Percentiles rank a stretch among this genome's conserved stretches.
Conservation (phyloP, 305 asterid genomes). For the Ilex paraguariensis region DNA sequence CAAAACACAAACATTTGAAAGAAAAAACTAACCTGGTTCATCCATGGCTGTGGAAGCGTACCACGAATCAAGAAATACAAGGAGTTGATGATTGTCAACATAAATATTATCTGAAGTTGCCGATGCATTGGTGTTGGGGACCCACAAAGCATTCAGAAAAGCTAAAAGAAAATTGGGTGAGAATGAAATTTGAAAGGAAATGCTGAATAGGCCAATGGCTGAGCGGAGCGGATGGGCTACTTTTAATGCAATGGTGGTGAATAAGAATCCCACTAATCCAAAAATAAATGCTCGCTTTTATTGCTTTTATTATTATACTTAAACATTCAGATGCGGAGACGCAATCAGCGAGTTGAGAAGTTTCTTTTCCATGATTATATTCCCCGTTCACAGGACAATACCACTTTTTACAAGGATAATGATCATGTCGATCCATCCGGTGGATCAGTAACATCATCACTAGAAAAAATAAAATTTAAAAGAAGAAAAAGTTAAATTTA, state of each 20-base stretch:
- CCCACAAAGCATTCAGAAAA: constrained; percentile 38
- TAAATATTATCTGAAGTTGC: constrained; percentile 24
- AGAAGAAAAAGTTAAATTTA: too few species aligned
- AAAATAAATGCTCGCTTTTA: constrained; percentile 18
- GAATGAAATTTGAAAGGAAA: constrained; percentile 18
- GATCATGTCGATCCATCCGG: too few species aligned
- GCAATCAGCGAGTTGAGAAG: neutral
- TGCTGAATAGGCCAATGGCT: constrained; percentile 26
- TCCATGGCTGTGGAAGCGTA: constrained; percentile 18
- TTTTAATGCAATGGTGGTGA: constrained; percentile 35
- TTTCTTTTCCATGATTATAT: neutral
- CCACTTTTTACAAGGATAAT: too few species aligned
- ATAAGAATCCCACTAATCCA: constrained; percentile 69
- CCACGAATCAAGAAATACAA: constrained; percentile 22
- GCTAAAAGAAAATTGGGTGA: constrained; percentile 10
- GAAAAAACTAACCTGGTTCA: constrained; percentile 35
- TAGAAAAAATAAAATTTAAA: too few species aligned
- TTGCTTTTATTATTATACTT: neutral
- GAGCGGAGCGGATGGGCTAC: constrained; percentile 34
- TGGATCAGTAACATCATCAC: too few species aligned
- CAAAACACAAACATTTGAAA: neutral
- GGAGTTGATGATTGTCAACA: constrained; percentile 24
- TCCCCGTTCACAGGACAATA: too few species aligned
- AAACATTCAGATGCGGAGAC: neutral
- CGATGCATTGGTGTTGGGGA: constrained; percentile 30